Evolutionary conservation across 2,329 filamentous ascomycete species (phyloP), one percentile per base, ranked within the genome.

Genomic region (Trichoderma polysporum): DNA sequence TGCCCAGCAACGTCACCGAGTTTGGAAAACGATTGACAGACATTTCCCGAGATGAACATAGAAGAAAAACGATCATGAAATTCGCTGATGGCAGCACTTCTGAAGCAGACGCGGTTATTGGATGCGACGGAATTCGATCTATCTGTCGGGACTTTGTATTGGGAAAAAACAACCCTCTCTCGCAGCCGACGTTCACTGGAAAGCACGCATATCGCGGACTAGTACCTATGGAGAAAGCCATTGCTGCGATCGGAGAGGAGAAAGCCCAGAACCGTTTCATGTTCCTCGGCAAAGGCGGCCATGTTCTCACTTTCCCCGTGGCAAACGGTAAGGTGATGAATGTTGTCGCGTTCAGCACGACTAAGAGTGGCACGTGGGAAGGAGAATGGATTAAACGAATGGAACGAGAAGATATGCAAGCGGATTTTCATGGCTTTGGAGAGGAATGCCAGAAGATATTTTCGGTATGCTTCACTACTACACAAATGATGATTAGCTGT

Each of bases 101-200:
- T 10, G 37, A 53, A 17, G 71, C 72, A 13, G 65, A 69, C 33
- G 59, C 68, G 4, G 71, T 74, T n/a, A 59, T 75, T 39, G 73
- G 72, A 0, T 74, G 71, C 29, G 73, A 74, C 57, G 73, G 73
- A 27, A 72, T 71, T 27, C 57, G 53, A 19, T 69, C 70, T 3
- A 27, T 54, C 4, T 64, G 60, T 31, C 52, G 60, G 39, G 50
- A 56, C 2, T 64, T 64, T 3, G 50, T 64, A 3, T 2, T 64
- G 7, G 60, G 60, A 13, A 64, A 64, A 19, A 50, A 53, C 15
- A 56, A 56, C 3, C 50, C 60, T 22, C n/a, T 56, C n/a, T 64
- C 50, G 5, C 35, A 54, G 29, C 60, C 60, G 6, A 2, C 1
- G 2, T 64, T 64, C 17, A 64, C 60, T 7, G 60, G 60, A 9